Percentiles rank a stretch among this genome's conserved stretches.
Conservation (phyloP, 2,329 filamentous ascomycete species). For the Immersiporthe knoxdaviesiana region DNA sequence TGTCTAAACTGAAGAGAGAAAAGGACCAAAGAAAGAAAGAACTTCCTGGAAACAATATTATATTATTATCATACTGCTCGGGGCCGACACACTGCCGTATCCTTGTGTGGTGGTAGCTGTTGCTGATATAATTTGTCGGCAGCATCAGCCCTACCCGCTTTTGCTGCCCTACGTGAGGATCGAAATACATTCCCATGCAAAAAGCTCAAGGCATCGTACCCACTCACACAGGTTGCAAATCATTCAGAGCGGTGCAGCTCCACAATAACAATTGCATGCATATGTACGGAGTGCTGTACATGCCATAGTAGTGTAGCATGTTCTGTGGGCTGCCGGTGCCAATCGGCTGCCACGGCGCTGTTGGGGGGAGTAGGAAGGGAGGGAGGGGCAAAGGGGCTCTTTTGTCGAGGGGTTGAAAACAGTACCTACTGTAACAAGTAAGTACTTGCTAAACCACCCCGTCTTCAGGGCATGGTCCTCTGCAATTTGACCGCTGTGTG, state of each 20-base stretch:
- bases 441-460: background rate
- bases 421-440: too few relatives aligned
- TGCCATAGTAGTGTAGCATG: background rate
- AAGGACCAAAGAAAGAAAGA: background rate
- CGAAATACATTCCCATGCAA: background rate
- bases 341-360: background rate
- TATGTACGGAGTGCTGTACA: too few relatives aligned
- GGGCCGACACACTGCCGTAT: background rate
- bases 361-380: background rate
- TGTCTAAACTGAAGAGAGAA: background rate
- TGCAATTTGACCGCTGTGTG: background rate
- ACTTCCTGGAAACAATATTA: background rate
- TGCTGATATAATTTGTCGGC: background rate
- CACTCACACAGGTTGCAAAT: background rate
- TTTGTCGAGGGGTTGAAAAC: background rate
- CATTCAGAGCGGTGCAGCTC: background rate
- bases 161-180: constrained; percentile 8
- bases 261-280: background rate
- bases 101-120: background rate
- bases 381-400: background rate
- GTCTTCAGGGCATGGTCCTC: background rate
- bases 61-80: background rate
- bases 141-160: constrained; percentile 9
- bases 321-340: background rate
- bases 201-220: background rate